phyloP scores from a whole-genome alignment of 768 basidiomycete genomes.

The Podaxis sp. region DNA sequence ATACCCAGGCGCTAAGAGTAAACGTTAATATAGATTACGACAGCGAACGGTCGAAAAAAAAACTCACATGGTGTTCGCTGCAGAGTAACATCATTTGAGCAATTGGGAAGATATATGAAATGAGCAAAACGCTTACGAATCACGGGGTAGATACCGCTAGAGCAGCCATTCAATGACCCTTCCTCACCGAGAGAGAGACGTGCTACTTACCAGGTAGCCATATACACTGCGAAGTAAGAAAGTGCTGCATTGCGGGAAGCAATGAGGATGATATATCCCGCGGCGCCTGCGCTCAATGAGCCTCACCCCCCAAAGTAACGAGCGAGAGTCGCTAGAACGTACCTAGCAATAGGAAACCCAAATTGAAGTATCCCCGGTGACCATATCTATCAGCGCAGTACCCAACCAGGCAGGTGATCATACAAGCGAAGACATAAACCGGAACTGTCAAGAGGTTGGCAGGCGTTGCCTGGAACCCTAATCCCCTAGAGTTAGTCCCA shows the following conservation, averaged over 20 bases:
- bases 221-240: constrained; percentile 68
- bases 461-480: constrained; percentile 62
- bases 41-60: neutral
- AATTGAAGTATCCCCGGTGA: constrained; percentile 56
- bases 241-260: constrained; percentile 55
- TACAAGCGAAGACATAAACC: constrained; percentile 66
- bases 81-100: neutral
- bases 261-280: constrained; percentile 70
- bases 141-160: constrained; percentile 69
- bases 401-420: constrained; percentile 61
- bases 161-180: neutral
- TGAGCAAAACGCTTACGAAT: constrained; percentile 44
- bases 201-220: constrained; percentile 57
- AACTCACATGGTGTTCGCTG: constrained; percentile 57
- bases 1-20: constrained; percentile 43
- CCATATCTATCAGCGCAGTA: constrained; percentile 59
- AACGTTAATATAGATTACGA: neutral
- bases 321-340: constrained; percentile 15
- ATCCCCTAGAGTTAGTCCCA: neutral
- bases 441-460: constrained; percentile 79
- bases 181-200: neutral
- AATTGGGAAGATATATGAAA: neutral
- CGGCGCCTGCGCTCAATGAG: constrained; percentile 32
- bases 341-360: constrained; percentile 46
- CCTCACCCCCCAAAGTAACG: neutral